Base-by-base conservation (phyloP, 768 basidiomycete genomes). In the Agrocybe chaxingu region DNA sequence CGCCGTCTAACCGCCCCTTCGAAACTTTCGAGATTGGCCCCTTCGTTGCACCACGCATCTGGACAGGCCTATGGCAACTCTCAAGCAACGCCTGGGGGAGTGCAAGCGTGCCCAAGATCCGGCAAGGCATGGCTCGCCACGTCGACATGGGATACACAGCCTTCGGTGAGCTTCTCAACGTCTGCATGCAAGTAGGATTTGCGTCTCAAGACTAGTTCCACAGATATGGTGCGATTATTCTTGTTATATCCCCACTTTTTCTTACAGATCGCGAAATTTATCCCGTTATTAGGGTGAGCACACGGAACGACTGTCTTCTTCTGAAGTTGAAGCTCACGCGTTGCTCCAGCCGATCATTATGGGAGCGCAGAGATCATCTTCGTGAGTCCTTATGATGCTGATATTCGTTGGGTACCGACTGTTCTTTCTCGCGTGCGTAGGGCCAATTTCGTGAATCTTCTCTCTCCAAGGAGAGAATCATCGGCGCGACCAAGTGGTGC, bases 401-500 rank as follows among this genome's bases (percentile, higher is more conserved):
- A 32, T 39, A 24, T 48, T 48, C 38, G 7, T 47, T 49, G 48
- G 47, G 24, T 24, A 45, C 39, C 52, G 41, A 52, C 36, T n/a
- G 45, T 48, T 40, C 11, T 5, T 16, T 34, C 52, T 42, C n/a
- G 32, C 47, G 46, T 41, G 16, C 34, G 5, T 65, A 92, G 89
- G 90, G 89, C 9, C 81, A 86, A 63, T 88, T 87, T 67, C 77
- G 77, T 58, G 61, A 69, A 54, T 70, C 75, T 9, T 65, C 80
- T 12, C 63, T 71, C 29, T 54, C 67, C 30, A 60, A 74, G 29
- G 61, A 70, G 34, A 58, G 66, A 3, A 75, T 87, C 8, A 54
- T 92, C 19, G 86, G 88, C 38, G 88, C 85, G 1, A 93, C 92
- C 2, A 93, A 93, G 62, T 93, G 88, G 89, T 92, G 89, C 64